Conservation (phyloP, 352 stramenopile genomes). For the Halophytophthora polymorphica region DNA sequence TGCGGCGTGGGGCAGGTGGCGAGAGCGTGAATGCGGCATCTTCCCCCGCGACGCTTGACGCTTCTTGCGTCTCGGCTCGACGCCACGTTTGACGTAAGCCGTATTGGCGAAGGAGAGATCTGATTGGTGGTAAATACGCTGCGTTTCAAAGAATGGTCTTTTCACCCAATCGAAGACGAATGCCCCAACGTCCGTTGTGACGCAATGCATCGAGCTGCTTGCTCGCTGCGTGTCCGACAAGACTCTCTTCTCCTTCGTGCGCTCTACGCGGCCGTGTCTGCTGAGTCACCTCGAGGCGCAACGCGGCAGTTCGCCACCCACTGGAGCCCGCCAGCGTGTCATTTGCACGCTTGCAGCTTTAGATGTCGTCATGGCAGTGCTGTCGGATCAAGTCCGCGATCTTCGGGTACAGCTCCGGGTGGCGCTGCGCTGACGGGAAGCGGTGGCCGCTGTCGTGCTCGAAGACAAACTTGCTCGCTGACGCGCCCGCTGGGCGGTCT, state of each 20-base stretch:
- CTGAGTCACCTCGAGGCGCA: too few species aligned
- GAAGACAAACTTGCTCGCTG: slow-evolving; percentile 19
- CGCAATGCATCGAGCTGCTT: too few species aligned
- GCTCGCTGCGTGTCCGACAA: too few species aligned
- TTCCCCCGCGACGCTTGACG: too few species aligned
- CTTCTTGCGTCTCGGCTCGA: too few species aligned
- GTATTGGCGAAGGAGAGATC: neutral
- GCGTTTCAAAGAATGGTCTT: slow-evolving; percentile 2
- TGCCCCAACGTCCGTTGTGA: too few species aligned
- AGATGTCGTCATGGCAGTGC: too few species aligned
- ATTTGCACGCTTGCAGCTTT: too few species aligned
- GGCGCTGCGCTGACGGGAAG: slow-evolving; percentile 21
- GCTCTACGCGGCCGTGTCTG: too few species aligned
- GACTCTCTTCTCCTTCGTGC: too few species aligned
- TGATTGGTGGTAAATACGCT: neutral
- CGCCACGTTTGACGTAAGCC: slow-evolving; percentile 18
- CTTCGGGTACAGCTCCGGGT: slow-evolving; percentile 21
- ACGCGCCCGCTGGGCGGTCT: slow-evolving; percentile 3
- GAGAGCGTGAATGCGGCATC: too few species aligned
- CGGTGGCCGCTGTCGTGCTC: slow-evolving; percentile 29
- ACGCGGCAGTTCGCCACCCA: slow-evolving; percentile 7
- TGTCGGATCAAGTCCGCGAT: slow-evolving; percentile 18
- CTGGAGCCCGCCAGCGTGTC: too few species aligned
- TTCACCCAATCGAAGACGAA: neutral
- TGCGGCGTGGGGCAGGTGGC: neutral